Conservation (phyloP, 176 grass and related monocot genomes). For the Tuctoria greenei region DNA sequence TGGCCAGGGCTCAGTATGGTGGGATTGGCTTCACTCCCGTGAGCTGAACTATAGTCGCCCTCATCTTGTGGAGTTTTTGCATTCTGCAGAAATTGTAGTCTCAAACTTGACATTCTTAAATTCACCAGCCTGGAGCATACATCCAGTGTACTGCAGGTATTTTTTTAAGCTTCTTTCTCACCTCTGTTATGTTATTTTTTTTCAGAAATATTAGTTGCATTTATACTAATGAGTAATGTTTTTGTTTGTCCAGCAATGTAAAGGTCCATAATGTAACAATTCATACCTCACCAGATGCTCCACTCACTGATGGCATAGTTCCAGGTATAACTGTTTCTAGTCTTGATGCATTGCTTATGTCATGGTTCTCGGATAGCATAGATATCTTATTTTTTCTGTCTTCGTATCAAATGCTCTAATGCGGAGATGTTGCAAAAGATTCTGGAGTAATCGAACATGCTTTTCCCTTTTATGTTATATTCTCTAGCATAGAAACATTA, state of each 20-base stretch:
- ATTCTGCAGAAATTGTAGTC: constrained; percentile 61
- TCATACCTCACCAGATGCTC: constrained; percentile 59
- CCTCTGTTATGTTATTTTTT: constrained; percentile 9
- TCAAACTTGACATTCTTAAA: constrained; percentile 88
- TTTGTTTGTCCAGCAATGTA: constrained; percentile 64
- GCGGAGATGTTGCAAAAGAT: not conserved
- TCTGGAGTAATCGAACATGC: not conserved
- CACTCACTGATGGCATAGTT: constrained; percentile 79
- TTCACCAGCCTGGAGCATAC: constrained; percentile 90
- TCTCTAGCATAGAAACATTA: constrained; percentile 5
- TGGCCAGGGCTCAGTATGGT: constrained; percentile 88
- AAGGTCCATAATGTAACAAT: constrained; percentile 71
- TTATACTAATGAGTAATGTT: constrained; percentile 10
- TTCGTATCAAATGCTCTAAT: constrained; percentile 1
- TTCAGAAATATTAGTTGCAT: constrained; percentile 15
- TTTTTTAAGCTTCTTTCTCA: not conserved
- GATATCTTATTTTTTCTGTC: constrained; percentile 11
- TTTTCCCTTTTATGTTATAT: constrained; percentile 13
- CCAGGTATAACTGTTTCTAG: constrained; percentile 47
- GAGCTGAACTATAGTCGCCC: constrained; percentile 81
- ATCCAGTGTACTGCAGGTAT: constrained; percentile 80
- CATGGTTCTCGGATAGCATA: not conserved
- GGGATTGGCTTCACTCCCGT: constrained; percentile 63
- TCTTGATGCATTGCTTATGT: not conserved
- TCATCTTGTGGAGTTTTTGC: constrained; percentile 74